Percentiles rank a stretch among this genome's conserved stretches.
Conservation (phyloP, 306 rosid genomes). For the Cyamopsis tetragonoloba region DNA sequence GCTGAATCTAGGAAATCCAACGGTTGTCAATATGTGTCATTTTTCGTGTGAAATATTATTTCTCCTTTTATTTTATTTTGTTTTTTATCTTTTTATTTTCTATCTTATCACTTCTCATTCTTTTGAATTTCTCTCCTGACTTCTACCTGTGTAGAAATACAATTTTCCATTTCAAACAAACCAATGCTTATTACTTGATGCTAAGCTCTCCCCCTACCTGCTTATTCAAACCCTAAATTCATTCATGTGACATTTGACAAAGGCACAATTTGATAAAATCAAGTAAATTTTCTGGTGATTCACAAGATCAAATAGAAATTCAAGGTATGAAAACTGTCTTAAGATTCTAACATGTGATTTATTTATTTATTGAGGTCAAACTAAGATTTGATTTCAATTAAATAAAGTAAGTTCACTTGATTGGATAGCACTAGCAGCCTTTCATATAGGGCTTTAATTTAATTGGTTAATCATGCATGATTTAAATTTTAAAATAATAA, state of each 20-base stretch:
- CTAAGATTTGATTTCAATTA: no score
- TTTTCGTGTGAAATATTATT: no score
- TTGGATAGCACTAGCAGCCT: background rate
- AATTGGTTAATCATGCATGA: background rate
- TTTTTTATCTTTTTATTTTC: no score
- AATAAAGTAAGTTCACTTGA: background rate
- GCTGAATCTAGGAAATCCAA: no score
- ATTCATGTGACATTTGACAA: slow-evolving; percentile 32
- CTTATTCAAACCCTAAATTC: background rate
- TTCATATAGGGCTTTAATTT: background rate
- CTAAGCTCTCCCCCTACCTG: background rate
- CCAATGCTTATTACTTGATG: background rate
- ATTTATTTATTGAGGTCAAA: no score
- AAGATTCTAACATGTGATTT: background rate
- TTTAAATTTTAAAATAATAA: background rate
- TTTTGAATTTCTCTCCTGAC: no score
- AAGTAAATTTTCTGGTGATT: slow-evolving; percentile 2
- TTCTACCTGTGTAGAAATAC: no score
- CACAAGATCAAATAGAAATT: slow-evolving; percentile 16
- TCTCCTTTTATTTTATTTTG: no score
- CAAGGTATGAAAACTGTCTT: background rate
- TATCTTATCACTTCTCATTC: no score
- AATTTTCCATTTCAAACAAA: background rate
- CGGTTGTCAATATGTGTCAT: no score
- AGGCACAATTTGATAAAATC: slow-evolving; percentile 15